Evolutionary conservation across 768 basidiomycete genomes (phyloP).

Genomic region (Cystofilobasidium ferigula): DNA sequence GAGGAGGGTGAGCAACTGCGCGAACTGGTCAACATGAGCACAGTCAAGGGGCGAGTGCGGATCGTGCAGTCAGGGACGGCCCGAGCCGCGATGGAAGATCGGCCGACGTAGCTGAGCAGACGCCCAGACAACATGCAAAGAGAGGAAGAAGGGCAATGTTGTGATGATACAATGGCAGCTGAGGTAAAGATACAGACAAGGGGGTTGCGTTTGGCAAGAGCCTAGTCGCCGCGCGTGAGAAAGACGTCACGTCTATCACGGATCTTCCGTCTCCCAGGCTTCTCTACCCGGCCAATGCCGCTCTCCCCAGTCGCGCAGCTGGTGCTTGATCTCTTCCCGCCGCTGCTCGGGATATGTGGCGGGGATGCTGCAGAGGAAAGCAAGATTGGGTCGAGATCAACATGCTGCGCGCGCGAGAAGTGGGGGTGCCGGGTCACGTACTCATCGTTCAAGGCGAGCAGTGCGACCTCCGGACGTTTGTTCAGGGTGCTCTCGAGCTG

Average conservation of each 20-base stretch:
- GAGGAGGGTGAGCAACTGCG: neutral
- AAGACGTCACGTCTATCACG: neutral
- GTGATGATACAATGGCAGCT: no score
- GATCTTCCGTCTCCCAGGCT: constrained; percentile 10
- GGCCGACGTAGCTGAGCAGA: no score
- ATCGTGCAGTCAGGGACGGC: no score
- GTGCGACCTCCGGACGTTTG: neutral
- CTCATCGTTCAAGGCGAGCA: constrained; percentile 23
- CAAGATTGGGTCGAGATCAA: neutral
- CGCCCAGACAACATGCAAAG: no score
- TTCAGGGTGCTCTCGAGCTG: neutral
- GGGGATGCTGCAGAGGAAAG: neutral
- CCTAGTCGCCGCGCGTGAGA: no score
- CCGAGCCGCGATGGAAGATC: no score
- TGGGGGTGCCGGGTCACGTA: neutral
- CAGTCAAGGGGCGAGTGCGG: no score
- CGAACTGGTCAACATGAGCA: neutral
- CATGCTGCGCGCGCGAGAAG: neutral
- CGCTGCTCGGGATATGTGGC: neutral
- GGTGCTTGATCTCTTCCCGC: neutral
- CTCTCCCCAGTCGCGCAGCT: constrained; percentile 14
- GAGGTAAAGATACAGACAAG: no score
- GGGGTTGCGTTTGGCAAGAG: no score
- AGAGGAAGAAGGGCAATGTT: no score
- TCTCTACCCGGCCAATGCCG: constrained; percentile 11